Evolutionary conservation across 495 filamentous ascomycete species (phyloP), one percentile per base, ranked within the genome.

Genomic region (Bacidia gigantensis): DNA sequence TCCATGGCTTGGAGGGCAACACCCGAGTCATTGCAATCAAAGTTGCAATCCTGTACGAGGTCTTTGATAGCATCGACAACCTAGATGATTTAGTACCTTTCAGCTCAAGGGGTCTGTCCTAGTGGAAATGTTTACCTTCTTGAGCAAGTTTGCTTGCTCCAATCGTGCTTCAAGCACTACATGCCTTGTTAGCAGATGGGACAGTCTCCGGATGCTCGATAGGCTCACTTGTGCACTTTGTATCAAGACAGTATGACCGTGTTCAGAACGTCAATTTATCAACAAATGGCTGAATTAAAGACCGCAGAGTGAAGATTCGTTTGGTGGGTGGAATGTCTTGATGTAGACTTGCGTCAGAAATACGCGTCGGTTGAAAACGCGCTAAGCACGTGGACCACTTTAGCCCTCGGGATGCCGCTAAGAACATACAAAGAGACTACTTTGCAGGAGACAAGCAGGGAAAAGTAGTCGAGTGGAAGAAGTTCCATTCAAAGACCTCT

Each of bases 1-100:
- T 99, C 92, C 93, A 99, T 99, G 60, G 92, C 92, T 72, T 99
- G 92, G 25, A 99, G 84, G 49, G 89, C 89, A 67, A 99, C 90
- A 48, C 92, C 92, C 56, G 86, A 87, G 78, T 99, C 92, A 83
- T 97, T 99, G 84, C 93, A 99, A 74, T 99, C 92, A 72, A 99
- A 99, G 72, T 99, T 99, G 80, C 93, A 97, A 72, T 97, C 90
- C 71, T 97, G 92, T 47, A 99, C 92, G 24, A 99, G 81, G 62
- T 99, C 93, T 71, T 95, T 97, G 81, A 99, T 95, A 54, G 92
- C 87, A 68, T 97, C 93, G 68, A 97, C 89, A 57, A 95, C 87
- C 90, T 43, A 56, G 20, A 32, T 58, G 39, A 40, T 49, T 62
- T 58, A 56, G 53, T 49, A 29, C 56, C 35, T 25, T 17, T 52